Conservation (phyloP, 2,329 filamentous ascomycete genomes). For the Juglanconis oblonga region DNA sequence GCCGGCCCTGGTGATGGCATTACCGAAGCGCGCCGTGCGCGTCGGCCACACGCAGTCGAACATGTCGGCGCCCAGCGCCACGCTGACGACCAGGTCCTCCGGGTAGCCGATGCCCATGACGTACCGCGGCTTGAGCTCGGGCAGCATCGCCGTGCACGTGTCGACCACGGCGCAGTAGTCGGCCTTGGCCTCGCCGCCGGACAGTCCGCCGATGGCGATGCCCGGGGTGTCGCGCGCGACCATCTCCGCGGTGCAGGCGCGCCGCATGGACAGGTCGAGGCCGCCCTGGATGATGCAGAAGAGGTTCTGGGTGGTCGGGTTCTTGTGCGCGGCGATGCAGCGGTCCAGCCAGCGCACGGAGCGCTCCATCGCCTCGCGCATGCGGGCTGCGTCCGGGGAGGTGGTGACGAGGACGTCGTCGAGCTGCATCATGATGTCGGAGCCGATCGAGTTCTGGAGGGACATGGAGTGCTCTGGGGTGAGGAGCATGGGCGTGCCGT, state of each 20-base stretch:
- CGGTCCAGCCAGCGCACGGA: conserved; percentile 95
- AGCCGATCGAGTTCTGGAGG: conserved; percentile 94
- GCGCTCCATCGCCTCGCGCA: conserved; percentile 92
- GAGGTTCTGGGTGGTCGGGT: conserved; percentile 80
- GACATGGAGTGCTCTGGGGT: conserved; percentile 97
- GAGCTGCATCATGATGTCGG: conserved; percentile 99
- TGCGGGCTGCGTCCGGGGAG: conserved; percentile 81
- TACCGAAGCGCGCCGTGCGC: conserved; percentile 91
- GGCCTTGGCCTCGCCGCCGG: conserved; percentile 89
- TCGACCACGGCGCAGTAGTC: conserved; percentile 90
- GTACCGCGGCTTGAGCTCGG: conserved; percentile 91
- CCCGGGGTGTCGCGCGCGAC: conserved; percentile 86
- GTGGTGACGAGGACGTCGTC: conserved; percentile 98
- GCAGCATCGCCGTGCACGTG: conserved; percentile 80
- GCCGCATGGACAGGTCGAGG: conserved; percentile 80
- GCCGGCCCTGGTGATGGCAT: conserved; percentile 79
- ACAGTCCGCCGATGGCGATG: conserved; percentile 92
- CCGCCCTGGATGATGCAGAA: conserved; percentile 99
- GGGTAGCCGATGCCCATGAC: conserved; percentile 99
- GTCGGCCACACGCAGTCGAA: conserved; percentile 99
- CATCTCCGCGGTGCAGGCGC: conserved; percentile 84
- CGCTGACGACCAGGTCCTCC: conserved; percentile 89
- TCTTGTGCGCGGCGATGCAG: conserved; percentile 85
- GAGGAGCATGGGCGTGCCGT: conserved; percentile 91
- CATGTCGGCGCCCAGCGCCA: conserved; percentile 96